Evolutionary conservation across 805 yeast species (phyloP), one percentile per base, ranked within the genome.

Genomic region (Candida stauntonica): DNA sequence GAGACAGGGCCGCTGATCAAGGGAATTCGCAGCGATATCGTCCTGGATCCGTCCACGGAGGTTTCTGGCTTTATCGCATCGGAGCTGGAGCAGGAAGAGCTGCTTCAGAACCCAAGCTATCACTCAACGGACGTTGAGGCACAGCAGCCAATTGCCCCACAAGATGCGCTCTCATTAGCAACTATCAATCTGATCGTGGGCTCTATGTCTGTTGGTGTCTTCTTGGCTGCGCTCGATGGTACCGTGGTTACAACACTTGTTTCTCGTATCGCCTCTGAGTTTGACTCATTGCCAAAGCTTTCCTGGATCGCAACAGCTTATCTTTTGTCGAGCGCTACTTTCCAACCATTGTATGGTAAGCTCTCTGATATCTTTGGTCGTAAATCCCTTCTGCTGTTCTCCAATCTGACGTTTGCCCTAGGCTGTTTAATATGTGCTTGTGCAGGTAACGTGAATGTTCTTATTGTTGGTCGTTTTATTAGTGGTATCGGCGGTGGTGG

Each of bases 401-500:
- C 85, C 51, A 70, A 76, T 36, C 46, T 62, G 1, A 60, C 72
- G n/a, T 82, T 82, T 53, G 71, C 75, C 2, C 28, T 77, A 2
- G 89, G 80, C 6, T 70, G 77, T 46, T 50, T 73, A 11, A 67
- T 78, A 33, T 79, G 86, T 55, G 78, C 74, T 5, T 26, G 68
- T 1, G 71, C 81, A 2, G 61, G 64, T 32, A 61, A 72, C 12
- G 68, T 79, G 12, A 47, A 63, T 31, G 48, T 67, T 38, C 64
- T 82, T 46, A 74, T 80, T 7, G 35, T 63, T 20, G 73, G 82
- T 6, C 62, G 88, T 48, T 76, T 84, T 45, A 66, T 88, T 30
- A 76, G 91, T 13, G 97, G 97, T 12, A 72, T 84, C 36, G 96
- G 96, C 11, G 96, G 95, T 14, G 93, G 95, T 7, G 96, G 96